Evolutionary conservation across 345 rosid species (phyloP).

Genomic region (Xanthoceras sorbifolium): DNA sequence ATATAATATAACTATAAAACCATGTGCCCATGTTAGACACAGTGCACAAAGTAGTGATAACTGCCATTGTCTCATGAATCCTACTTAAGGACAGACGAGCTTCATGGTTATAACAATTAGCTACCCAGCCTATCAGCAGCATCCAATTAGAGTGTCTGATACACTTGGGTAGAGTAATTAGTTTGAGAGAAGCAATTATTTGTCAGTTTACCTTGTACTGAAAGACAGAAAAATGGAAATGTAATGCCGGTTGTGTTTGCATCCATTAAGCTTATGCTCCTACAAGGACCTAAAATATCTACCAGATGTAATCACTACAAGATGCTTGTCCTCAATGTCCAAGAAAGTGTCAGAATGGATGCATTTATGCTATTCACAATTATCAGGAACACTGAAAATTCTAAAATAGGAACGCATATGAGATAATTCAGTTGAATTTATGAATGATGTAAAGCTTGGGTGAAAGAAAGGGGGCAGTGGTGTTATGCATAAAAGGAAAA

Average conservation of each 20-base stretch:
- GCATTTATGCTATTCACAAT: background rate
- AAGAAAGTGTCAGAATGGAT: background rate
- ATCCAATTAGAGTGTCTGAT: background rate
- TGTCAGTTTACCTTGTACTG: background rate
- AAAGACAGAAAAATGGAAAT: slow-evolving; percentile 1
- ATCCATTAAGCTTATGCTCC: background rate
- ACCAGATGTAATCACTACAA: background rate
- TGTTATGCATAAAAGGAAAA: background rate
- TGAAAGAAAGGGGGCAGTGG: background rate
- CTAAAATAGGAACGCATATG: background rate
- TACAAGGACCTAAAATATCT: background rate
- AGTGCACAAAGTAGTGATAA: slow-evolving; percentile 14
- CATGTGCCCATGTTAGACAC: slow-evolving; percentile 8
- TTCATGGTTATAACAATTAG: background rate
- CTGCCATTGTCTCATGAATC: background rate
- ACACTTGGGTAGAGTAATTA: background rate
- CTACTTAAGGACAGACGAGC: slow-evolving; percentile 3
- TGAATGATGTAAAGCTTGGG: background rate
- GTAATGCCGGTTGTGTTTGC: background rate
- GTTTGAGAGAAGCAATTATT: slow-evolving; percentile 6
- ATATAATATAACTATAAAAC: slow-evolving; percentile 10
- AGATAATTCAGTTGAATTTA: background rate
- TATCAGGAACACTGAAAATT: background rate
- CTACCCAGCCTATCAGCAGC: background rate
- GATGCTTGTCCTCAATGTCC: background rate